phyloP scores from a whole-genome alignment of 163 green algal genomes.

The Scenedesmus sp. region DNA sequence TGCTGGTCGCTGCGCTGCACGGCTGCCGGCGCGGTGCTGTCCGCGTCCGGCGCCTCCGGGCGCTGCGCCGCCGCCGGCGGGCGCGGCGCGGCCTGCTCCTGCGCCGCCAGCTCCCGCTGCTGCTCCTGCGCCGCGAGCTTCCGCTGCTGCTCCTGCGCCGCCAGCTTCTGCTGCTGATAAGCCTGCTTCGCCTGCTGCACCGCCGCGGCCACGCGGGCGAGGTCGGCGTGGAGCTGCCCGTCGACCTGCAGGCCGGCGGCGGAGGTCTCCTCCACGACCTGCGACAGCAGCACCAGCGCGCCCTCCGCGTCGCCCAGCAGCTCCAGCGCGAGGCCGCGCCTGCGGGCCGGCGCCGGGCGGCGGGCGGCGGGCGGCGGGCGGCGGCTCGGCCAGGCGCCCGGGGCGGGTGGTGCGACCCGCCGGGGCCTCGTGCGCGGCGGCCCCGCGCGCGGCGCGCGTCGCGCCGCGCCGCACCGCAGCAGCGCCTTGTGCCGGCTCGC shows the following conservation, averaged over 20 bases:
- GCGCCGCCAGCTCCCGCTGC: background rate
- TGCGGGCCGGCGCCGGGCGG: too few relatives aligned
- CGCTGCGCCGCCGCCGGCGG: too few relatives aligned
- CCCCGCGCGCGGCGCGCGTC: too few relatives aligned
- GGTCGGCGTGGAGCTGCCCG: conserved; percentile 9
- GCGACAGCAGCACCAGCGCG: background rate
- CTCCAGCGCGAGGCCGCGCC: conserved; percentile 30
- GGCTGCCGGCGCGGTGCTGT: too few relatives aligned
- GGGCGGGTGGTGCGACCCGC: too few relatives aligned
- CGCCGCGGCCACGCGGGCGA: background rate
- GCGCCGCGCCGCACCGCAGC: background rate
- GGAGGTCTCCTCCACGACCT: background rate
- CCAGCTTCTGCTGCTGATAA: conserved; percentile 1
- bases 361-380: too few relatives aligned
- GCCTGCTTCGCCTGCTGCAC: conserved; percentile 29
- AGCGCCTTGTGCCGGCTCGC: conserved; percentile 1
- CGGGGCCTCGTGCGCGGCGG: too few relatives aligned
- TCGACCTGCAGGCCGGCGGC: background rate
- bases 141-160: background rate
- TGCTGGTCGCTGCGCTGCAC: background rate
- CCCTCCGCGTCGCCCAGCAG: conserved; percentile 2
- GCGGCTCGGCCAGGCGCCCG: too few relatives aligned
- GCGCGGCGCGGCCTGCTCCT: too few relatives aligned
- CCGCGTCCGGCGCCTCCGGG: too few relatives aligned
- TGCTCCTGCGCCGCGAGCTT: background rate